Conservation (phyloP, 441 rosid species). For the Adansonia rubrostipa region DNA sequence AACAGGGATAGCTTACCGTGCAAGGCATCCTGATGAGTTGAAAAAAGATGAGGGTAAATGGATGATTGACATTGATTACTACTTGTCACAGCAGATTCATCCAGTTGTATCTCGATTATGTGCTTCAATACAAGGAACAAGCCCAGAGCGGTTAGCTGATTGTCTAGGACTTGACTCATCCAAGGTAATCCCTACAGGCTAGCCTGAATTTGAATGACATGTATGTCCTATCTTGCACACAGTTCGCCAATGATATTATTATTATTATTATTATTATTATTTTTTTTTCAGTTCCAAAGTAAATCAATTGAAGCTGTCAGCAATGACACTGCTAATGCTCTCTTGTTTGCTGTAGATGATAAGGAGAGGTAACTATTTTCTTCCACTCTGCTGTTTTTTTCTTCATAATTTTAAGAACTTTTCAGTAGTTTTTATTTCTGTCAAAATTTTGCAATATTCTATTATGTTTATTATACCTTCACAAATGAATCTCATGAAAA, state of each 20-base stretch:
- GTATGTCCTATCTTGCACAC: background rate
- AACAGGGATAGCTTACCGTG: conserved; percentile 88
- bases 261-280: background rate
- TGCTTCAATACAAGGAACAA: conserved; percentile 95
- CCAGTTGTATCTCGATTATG: conserved; percentile 97
- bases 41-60: conserved; percentile 78
- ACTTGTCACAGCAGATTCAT: conserved; percentile 97
- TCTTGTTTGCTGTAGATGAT: conserved; percentile 65
- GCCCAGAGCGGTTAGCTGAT: conserved; percentile 92
- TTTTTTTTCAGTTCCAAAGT: conserved; percentile 62
- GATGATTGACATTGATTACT: conserved; percentile 95
- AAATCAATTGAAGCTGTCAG: conserved; percentile 54
- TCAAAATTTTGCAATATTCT: background rate
- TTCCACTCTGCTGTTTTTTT: background rate
- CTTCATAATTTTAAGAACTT: background rate
- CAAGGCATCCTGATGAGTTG: conserved; percentile 96
- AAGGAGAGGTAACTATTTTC: conserved; percentile 70
- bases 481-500: background rate
- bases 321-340: conserved; percentile 60
- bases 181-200: conserved; percentile 58
- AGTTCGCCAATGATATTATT: conserved; percentile 5
- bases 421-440: background rate
- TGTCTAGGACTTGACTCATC: conserved; percentile 97
- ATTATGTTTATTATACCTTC: background rate
- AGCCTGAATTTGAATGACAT: conserved; percentile 12